These are phyloP conservation scores for Linnemannia schmuckeri DNA, from an alignment of 192 early-diverging fungal genomes.

Conservation along the genomic window DNA sequence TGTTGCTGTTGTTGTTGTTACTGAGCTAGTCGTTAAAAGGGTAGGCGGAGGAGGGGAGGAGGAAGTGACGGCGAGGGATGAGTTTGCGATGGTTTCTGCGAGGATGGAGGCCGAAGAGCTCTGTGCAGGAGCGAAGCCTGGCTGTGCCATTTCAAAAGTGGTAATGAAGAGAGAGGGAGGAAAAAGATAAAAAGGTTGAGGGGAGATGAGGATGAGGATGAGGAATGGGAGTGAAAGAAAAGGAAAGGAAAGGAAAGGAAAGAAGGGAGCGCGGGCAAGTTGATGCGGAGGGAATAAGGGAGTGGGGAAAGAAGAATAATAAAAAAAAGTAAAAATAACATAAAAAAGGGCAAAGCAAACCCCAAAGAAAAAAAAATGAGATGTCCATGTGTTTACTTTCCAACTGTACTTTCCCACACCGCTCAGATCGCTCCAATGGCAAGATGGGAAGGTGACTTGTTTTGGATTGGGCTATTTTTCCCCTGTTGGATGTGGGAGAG, in stretches of 20 bases:
- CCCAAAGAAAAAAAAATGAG: not conserved
- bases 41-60: not conserved
- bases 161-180: not conserved
- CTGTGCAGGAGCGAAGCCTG: conserved; percentile 20
- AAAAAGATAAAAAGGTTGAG: not conserved
- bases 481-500: not conserved
- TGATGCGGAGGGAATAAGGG: not conserved
- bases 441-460: not conserved
- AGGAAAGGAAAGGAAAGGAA: not conserved
- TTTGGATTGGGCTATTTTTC: not conserved
- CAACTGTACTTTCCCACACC: conserved; percentile 30
- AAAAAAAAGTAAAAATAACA: not conserved
- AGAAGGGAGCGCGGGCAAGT: not conserved
- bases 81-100: conserved; percentile 4
- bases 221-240: not conserved
- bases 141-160: conserved; percentile 10
- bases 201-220: not conserved
- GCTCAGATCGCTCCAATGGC: conserved; percentile 11
- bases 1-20: not conserved
- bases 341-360: not conserved
- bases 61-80: conserved; percentile 7
- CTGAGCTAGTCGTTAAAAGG: not conserved
- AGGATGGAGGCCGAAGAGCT: conserved; percentile 5
- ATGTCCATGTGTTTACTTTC: not conserved
- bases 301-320: conserved; percentile 15